Base-by-base conservation (phyloP, 768 basidiomycete genomes). In the Lanmaoa pseudosensibilis region DNA sequence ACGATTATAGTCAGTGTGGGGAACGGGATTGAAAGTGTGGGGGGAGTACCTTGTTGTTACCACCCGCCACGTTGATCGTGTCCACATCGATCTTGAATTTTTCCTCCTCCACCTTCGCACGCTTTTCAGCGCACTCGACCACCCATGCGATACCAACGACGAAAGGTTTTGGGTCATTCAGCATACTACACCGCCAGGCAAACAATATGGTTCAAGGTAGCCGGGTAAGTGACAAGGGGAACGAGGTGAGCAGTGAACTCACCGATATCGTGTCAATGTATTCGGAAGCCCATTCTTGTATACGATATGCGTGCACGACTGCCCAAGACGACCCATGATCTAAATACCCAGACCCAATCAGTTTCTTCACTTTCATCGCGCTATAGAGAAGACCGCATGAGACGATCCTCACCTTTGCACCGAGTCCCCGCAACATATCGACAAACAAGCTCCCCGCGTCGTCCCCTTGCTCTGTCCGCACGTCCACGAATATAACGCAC, bases 111-210 rank as follows among this genome's bases (percentile, higher is more conserved):
- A 88, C 82, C 44, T 73, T 80, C 38, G 70, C 70, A 44, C 80
- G 78, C 59, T 85, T 82, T 63, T 94, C 92, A 2, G 81, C 87
- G 61, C 92, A 95, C 65, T 91, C 86, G 2, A 94, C 89, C 5
- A 95, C 88, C 93, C 93, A 94, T 18, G 84, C 87, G 61, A 94
- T 90, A 9, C 91, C 89, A 16, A 96, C 88, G 16, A 92, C 85
- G 25, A 75, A 61, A 0, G 93, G 93, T 65, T 86, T 80, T 65
- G 69, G 89, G 39, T 91, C 86, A 44, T 83, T 75, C 23, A 90
- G 73, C 46, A 84, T 66, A 50, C 88, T 90, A 34, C 11, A 43
- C 30, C 39, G 4, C 25, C 39, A 21, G 23, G 16, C 7, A 50
- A n/a, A 43, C 2, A 39, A 33, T 16, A 55, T 10, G 34, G 40